These are phyloP conservation scores for Termitomyces sp. DNA, from an alignment of 768 basidiomycete genomes.

Conservation along the genomic window DNA sequence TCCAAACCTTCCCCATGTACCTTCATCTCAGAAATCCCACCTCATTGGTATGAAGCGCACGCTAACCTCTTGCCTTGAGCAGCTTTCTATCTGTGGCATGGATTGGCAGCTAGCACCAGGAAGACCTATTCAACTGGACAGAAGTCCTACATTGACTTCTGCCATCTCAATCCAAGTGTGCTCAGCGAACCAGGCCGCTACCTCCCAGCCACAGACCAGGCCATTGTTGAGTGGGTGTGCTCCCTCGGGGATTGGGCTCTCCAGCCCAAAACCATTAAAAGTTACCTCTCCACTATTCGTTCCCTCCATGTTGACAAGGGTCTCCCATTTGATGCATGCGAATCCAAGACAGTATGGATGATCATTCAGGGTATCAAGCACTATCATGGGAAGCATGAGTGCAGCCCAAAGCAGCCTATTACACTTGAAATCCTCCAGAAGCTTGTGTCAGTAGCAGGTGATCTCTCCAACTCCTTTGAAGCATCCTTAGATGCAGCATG, in stretches of 20 bases:
- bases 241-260: constrained; percentile 8
- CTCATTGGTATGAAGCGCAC: constrained; percentile 18
- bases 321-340: constrained; percentile 18
- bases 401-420: constrained; percentile 22
- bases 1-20: no score
- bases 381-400: constrained; percentile 20
- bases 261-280: no score
- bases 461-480: constrained; percentile 9
- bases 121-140: no score
- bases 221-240: constrained; percentile 20
- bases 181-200: no score
- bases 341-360: constrained; percentile 23
- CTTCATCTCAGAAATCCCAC: constrained; percentile 11
- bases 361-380: constrained; percentile 15
- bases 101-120: constrained; percentile 18
- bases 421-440: constrained; percentile 20
- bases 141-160: no score
- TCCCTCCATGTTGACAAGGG: constrained; percentile 28
- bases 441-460: no score
- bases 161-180: neutral
- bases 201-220: neutral
- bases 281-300: constrained; percentile 19
- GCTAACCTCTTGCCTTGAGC: constrained; percentile 9
- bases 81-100: constrained; percentile 17
- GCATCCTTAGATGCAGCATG: constrained; percentile 7